These are phyloP conservation scores for Paraurostyla sp. DNA, from an alignment of 73 alveolate genomes.

Conservation along the genomic window DNA sequence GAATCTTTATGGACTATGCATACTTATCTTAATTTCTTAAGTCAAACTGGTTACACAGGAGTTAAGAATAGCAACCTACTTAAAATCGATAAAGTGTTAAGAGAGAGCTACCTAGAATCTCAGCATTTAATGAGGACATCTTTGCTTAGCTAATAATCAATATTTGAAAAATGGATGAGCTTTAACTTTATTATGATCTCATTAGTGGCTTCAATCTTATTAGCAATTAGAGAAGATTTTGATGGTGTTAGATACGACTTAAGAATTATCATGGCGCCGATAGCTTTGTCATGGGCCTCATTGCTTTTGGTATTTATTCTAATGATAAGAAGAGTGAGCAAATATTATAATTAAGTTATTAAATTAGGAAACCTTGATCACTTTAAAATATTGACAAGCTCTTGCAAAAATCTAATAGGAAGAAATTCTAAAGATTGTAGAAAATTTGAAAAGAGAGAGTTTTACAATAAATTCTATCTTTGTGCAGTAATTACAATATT, in stretches of 20 bases:
- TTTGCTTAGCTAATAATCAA: not conserved
- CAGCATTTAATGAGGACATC: not conserved
- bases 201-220: not conserved
- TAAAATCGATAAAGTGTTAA: not conserved
- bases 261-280: conserved; percentile 43
- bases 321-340: not conserved
- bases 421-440: conserved; percentile 46
- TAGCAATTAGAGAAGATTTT: conserved; percentile 30
- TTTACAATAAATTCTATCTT: not conserved
- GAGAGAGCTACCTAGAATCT: not conserved
- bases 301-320: not conserved
- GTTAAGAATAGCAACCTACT: conserved; percentile 13
- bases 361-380: not conserved
- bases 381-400: not conserved
- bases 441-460: not conserved
- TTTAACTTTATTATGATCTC: conserved; percentile 6
- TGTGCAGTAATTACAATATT: not conserved
- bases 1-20: conserved; percentile 48
- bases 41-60: conserved; percentile 35
- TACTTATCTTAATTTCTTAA: not conserved
- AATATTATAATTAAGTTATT: not conserved
- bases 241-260: not conserved
- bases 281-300: conserved; percentile 18
- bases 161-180: conserved; percentile 15
- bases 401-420: not conserved